Evolutionary conservation across 441 rosid species (phyloP).

Genomic region (Brassica hybrid): DNA sequence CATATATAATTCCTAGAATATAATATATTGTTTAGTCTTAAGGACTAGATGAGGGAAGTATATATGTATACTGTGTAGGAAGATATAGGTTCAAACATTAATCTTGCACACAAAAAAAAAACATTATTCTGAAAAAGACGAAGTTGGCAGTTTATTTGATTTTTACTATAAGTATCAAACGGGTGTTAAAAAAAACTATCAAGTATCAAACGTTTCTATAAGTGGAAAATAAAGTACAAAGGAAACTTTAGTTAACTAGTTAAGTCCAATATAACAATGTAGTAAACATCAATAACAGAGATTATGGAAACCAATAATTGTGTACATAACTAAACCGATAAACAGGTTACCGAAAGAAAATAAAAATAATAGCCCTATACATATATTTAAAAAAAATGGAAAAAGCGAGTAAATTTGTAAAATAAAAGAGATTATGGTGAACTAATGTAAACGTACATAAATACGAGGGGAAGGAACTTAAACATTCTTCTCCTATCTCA

Average conservation of each 20-base stretch:
- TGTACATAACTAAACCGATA: background rate
- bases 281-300: too few species aligned
- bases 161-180: conserved; percentile 27
- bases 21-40: background rate
- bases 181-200: too few species aligned
- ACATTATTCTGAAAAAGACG: background rate
- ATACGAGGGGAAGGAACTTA: too few species aligned
- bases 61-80: background rate
- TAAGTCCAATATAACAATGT: conserved; percentile 9
- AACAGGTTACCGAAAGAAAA: background rate
- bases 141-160: conserved; percentile 26
- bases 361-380: background rate
- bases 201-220: conserved; percentile 17
- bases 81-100: background rate
- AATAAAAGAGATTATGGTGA: too few species aligned
- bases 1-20: background rate
- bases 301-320: background rate
- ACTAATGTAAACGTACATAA: too few species aligned
- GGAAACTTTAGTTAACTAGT: conserved; percentile 9
- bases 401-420: conserved; percentile 2
- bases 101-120: background rate
- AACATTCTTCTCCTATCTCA: too few species aligned
- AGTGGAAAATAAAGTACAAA: conserved; percentile 29
- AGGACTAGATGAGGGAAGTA: background rate
- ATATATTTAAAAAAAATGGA: background rate